A percentile compares a stretch with the other conserved stretches of the same genome.
Evolutionary conservation across 2,329 filamentous ascomycete genomes (phyloP).

Genomic region (Cladosporium sphaerospermum): DNA sequence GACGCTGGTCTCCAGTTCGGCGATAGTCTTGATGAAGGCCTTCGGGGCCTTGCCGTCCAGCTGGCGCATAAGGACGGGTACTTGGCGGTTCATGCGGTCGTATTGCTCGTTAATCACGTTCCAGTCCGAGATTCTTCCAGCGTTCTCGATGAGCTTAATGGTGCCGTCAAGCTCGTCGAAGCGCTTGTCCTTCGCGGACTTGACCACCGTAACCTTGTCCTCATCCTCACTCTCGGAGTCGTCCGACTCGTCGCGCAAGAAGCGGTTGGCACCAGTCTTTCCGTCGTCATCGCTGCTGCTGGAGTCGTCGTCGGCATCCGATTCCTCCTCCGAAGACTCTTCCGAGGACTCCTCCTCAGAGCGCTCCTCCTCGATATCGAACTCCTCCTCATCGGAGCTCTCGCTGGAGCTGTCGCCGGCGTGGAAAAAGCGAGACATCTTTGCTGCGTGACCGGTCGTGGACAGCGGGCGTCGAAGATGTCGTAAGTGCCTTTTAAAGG

Average conservation of each 20-base stretch:
- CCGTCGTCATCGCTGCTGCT: conserved; percentile 48
- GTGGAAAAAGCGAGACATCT: conserved; percentile 95
- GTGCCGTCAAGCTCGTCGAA: conserved; percentile 87
- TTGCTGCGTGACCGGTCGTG: conserved; percentile 10
- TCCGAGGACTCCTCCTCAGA: conserved; percentile 49
- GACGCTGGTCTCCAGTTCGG: conserved; percentile 90
- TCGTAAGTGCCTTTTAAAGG: conserved; percentile 1
- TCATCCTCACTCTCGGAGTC: conserved; percentile 72
- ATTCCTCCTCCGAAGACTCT: conserved; percentile 46
- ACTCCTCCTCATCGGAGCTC: conserved; percentile 87
- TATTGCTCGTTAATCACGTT: conserved; percentile 61
- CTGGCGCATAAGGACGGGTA: conserved; percentile 41
- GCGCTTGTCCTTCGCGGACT: conserved; percentile 97
- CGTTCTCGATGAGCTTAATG: conserved; percentile 90
- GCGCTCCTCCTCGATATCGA: conserved; percentile 75
- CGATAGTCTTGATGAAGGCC: conserved; percentile 84
- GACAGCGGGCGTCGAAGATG: conserved; percentile 8
- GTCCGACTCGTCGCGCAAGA: conserved; percentile 64
- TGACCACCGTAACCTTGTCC: conserved; percentile 78
- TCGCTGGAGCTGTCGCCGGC: conserved; percentile 93
- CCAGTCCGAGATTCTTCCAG: conserved; percentile 97
- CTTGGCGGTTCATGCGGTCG: conserved; percentile 56
- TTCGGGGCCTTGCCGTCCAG: conserved; percentile 75
- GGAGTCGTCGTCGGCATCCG: conserved; percentile 37
- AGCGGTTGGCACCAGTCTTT: conserved; percentile 68